Base-by-base conservation (phyloP, 352 stramenopile genomes). In the Phytophthora sp. region DNA sequence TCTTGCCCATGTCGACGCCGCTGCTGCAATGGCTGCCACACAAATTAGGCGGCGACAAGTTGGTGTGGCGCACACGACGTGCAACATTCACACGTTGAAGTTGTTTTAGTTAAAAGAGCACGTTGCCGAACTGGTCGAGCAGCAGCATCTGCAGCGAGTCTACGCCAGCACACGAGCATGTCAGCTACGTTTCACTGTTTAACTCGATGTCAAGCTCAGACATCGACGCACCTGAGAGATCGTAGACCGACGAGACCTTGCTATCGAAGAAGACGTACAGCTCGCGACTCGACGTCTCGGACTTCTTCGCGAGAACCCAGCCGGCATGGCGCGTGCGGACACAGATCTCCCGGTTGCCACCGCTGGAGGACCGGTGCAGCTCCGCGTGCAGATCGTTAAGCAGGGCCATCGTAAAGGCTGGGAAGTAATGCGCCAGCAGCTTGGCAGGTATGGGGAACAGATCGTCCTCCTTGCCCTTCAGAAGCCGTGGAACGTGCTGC, bases 261-360 rank as follows among this genome's bases (percentile, higher is more conserved):
- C 65, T 85, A 54, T 89, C 82, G 34, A 91, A 77, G 41, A 91
- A 76, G 21, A 76, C 74, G 58, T 79, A 89, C 31, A 87, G 59
- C 65, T 85, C 79, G 32, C 82, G 79, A 26, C 70, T 55, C 7
- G 68, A 86, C 17, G 63, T 70, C 17, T 72, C 53, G 0, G 77
- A 80, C 35, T 77, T 81, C 39, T 84, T 85, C 30, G 68, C 76
- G 27, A 86, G 54, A 4, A 91, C 46, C 82, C 82, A 91, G 9
- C 82, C 82, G 46, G 78, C 69, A 28, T 79, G 61, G 7, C 81
- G 62, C 12, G 79, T 88, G 59, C 80, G 84, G 26, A 89, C 62
- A 46, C 79, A 82, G 27, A 85, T 55, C 34, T 91, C 82, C 18
- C 69, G 66, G 15, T 72, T 79, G 10, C 77, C 69, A 17, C 38